Evolutionary conservation across 305 asterid species (phyloP).

Genomic region (Solanum hybrid): DNA sequence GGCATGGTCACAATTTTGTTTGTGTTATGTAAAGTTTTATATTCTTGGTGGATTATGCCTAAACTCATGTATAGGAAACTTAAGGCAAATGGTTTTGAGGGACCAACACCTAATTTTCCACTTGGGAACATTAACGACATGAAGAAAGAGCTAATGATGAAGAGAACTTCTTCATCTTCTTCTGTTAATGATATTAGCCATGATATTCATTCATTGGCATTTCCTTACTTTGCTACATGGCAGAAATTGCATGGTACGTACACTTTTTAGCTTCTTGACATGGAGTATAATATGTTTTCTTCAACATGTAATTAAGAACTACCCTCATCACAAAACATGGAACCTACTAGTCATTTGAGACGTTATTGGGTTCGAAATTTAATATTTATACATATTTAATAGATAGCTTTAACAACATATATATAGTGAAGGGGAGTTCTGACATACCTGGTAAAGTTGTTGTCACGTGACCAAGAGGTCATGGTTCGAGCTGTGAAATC

Average conservation of each 20-base stretch:
- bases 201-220: slow-evolving; percentile 58
- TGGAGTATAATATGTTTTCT: background rate
- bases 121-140: slow-evolving; percentile 60
- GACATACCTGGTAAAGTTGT: no score
- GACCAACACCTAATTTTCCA: slow-evolving; percentile 78
- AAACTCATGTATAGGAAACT: slow-evolving; percentile 29
- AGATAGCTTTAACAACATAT: no score
- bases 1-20: slow-evolving; percentile 12
- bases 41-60: slow-evolving; percentile 56
- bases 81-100: slow-evolving; percentile 52
- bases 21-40: slow-evolving; percentile 20
- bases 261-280: no score
- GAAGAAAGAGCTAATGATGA: slow-evolving; percentile 16
- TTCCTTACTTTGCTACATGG: slow-evolving; percentile 69
- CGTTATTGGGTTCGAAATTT: no score
- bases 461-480: no score
- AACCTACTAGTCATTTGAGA: no score
- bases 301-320: no score
- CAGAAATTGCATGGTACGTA: slow-evolving; percentile 44
- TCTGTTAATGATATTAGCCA: slow-evolving; percentile 14
- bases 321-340: no score
- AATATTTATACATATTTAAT: no score
- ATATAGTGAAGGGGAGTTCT: no score
- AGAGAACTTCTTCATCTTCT: background rate
- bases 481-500: no score